These are phyloP conservation scores for Podila verticillata DNA, from an alignment of 192 early-diverging fungal species.

Conservation along the genomic window DNA sequence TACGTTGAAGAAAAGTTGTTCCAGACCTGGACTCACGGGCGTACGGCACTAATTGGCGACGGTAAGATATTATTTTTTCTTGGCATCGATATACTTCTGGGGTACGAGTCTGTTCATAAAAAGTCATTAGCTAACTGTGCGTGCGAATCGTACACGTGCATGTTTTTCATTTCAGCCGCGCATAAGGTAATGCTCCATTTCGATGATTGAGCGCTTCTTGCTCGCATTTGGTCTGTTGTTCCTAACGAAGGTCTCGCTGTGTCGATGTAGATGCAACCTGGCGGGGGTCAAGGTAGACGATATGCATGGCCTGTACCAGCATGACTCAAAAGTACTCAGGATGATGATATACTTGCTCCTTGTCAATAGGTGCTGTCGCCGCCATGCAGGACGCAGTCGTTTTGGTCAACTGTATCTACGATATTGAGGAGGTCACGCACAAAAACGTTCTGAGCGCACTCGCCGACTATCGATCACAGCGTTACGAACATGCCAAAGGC, in stretches of 20 bases:
- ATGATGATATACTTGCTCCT: neutral
- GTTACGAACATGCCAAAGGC: neutral
- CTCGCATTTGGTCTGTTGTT: neutral
- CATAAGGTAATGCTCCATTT: constrained; percentile 5
- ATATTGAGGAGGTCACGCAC: neutral
- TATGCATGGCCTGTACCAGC: no score
- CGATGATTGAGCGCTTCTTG: neutral
- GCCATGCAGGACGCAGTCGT: constrained; percentile 14
- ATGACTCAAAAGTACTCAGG: neutral
- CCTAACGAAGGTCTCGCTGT: neutral
- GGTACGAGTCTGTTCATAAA: no score
- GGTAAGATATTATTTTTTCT: neutral
- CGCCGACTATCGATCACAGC: neutral
- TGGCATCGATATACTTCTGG: no score
- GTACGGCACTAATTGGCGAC: constrained; percentile 6
- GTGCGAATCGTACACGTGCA: no score
- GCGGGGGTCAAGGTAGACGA: neutral
- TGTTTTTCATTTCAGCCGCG: neutral
- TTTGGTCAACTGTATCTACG: constrained; percentile 7
- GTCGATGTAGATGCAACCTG: constrained; percentile 1
- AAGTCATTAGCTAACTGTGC: no score
- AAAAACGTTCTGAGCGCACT: neutral
- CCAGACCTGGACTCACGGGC: constrained; percentile 1
- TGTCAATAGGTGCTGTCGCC: neutral
- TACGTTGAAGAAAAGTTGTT: constrained; percentile 4